Percentiles rank a stretch among this genome's conserved stretches.
Conservation (phyloP, 2,329 filamentous ascomycete genomes). For the Diaporthe sp. region DNA sequence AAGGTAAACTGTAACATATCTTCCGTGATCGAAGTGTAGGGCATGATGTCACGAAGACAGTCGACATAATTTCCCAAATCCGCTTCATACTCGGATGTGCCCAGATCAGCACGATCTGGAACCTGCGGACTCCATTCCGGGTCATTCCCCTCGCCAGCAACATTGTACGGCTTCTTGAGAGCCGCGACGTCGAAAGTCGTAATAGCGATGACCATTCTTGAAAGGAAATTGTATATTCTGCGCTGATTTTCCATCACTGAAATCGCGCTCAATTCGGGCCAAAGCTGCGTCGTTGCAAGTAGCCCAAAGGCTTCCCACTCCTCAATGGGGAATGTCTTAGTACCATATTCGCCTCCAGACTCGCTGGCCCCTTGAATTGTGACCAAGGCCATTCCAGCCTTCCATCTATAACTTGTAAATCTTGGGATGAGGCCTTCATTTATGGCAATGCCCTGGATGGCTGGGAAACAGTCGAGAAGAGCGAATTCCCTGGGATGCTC, state of each 20-base stretch:
- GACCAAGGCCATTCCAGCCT: neutral
- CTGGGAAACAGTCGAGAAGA: neutral
- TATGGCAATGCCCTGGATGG: neutral
- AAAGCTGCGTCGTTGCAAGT: neutral
- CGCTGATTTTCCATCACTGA: neutral
- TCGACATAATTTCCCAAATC: neutral
- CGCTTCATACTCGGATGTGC: too few relatives aligned
- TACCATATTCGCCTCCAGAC: neutral
- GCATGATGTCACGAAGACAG: neutral
- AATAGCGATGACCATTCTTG: neutral
- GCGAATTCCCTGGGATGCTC: neutral
- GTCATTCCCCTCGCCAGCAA: neutral
- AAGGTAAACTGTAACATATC: neutral
- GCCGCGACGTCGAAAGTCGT: too few relatives aligned
- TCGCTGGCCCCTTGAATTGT: neutral
- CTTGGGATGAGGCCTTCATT: neutral
- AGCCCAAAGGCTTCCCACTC: neutral
- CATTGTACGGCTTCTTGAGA: neutral
- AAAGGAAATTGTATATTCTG: conserved; percentile 1
- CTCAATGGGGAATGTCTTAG: neutral
- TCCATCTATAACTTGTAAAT: neutral
- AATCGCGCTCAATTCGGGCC: neutral
- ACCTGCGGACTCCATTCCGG: neutral
- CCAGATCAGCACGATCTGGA: too few relatives aligned
- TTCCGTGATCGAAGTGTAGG: neutral